Evolutionary conservation across 83 land plant genomes (phyloP), one percentile per base, ranked within the genome.

Genomic region (Thuja plicata): DNA sequence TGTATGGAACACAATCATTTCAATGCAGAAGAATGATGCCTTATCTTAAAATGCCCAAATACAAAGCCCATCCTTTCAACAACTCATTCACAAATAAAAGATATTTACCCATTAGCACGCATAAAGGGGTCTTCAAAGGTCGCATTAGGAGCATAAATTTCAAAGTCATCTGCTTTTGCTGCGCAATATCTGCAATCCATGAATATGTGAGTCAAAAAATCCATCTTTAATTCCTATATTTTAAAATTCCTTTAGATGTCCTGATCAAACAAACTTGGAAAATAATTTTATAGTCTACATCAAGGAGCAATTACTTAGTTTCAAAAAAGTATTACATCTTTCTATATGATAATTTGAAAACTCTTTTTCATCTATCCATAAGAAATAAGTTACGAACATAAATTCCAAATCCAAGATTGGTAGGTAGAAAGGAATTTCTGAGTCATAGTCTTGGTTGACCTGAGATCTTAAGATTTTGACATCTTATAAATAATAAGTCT

Each of bases 101-200:
- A 40, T 24, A 50, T 86, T 82, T 89, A 97, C 98, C 99, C 99
- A 50, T 93, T 91, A 50, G 99, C 99, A 82, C 95, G 41, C 98
- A 95, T 98, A 15, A 98, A 90, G 4, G 99, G 99, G 60, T 98
- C 99, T 88, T 98, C 99, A 92, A 98, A 98, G 27, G 91, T 92
- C 2, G 99, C 99, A 89, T 95, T 90, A 7, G 95, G 92, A 43
- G 97, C 97, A 91, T 98, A 96, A 24, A 98, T 94, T 79, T 97
- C 99, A 89, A 92, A 98, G 71, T 98, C 99, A 27, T 54, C 86
- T 62, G 98, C 88, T 15, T 95, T 93, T 3, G 97, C 95, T 41
- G 87, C 62, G 83, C 97, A 92, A 21, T 98, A 97, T 82, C 99
- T 97, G 91, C 32, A 37, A 84, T 84, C 62, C 62, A 84, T 84